Conservation (phyloP, 2,329 filamentous ascomycete species). For the Ascomycota sp. region DNA sequence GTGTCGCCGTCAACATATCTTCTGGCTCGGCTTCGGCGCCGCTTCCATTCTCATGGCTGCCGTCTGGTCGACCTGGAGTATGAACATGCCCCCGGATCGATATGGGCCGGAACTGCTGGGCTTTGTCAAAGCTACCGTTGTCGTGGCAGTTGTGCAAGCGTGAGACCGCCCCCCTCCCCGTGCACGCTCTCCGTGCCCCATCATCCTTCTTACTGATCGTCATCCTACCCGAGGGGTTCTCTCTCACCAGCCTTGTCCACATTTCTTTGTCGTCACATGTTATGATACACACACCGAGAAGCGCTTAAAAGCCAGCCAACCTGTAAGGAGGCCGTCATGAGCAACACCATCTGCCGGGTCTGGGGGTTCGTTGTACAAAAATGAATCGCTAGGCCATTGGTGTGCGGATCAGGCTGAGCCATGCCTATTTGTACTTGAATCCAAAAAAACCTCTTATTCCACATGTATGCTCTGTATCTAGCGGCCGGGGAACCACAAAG, state of each 20-base stretch:
- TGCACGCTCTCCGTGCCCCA: not conserved
- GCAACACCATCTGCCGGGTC: too few relatives aligned
- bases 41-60: conserved; percentile 1
- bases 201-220: not conserved
- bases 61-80: conserved; percentile 1
- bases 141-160: conserved; percentile 1
- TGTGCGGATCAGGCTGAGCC: too few relatives aligned
- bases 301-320: not conserved
- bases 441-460: too few relatives aligned
- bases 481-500: too few relatives aligned
- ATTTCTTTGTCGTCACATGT: not conserved
- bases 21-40: conserved; percentile 1
- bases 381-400: too few relatives aligned
- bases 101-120: not conserved
- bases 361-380: too few relatives aligned
- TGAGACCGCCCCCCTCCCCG: not conserved
- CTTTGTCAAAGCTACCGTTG: not conserved
- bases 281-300: not conserved
- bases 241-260: not conserved
- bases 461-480: too few relatives aligned
- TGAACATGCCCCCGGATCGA: not conserved
- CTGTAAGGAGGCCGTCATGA: too few relatives aligned
- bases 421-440: too few relatives aligned
- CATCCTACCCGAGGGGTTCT: not conserved
- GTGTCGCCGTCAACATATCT: conserved; percentile 1